phyloP scores from a whole-genome alignment of 1,139 yeast genomes.

The Pichia sp. region DNA sequence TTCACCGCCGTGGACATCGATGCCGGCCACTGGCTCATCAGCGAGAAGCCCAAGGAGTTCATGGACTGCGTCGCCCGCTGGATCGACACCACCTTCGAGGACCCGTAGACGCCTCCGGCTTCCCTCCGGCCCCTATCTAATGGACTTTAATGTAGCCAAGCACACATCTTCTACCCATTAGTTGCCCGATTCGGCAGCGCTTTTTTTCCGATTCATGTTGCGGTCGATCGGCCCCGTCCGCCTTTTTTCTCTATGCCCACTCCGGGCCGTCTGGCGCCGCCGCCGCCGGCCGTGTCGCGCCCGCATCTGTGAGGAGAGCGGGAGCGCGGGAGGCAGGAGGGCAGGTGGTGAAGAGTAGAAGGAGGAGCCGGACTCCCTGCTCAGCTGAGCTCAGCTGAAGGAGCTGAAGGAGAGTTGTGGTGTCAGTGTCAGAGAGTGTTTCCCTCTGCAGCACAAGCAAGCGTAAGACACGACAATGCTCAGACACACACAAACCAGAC shows the following conservation, averaged over 20 bases:
- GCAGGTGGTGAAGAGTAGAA: not conserved
- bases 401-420: not conserved
- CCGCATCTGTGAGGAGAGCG: slow-evolving; percentile 4
- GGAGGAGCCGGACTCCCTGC: no score
- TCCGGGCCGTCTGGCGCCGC: not conserved
- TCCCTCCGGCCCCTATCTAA: no score
- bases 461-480: slow-evolving; percentile 22
- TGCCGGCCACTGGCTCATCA: slow-evolving; percentile 89
- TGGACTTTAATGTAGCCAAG: no score
- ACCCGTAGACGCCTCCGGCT: no score
- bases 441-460: not conserved
- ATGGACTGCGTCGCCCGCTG: slow-evolving; percentile 54
- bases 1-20: slow-evolving; percentile 71
- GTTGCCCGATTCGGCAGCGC: not conserved
- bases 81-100: slow-evolving; percentile 30
- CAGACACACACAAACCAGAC: slow-evolving; percentile 29
- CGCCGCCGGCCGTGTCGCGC: slow-evolving; percentile 13
- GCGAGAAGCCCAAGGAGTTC: slow-evolving; percentile 73
- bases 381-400: not conserved
- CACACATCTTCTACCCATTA: no score
- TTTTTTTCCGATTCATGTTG: not conserved
- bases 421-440: no score
- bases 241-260: not conserved
- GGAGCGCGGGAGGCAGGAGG: not conserved
- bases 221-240: not conserved